phyloP scores from a whole-genome alignment of 192 early-diverging fungal genomes.

The Podila minutissima region DNA sequence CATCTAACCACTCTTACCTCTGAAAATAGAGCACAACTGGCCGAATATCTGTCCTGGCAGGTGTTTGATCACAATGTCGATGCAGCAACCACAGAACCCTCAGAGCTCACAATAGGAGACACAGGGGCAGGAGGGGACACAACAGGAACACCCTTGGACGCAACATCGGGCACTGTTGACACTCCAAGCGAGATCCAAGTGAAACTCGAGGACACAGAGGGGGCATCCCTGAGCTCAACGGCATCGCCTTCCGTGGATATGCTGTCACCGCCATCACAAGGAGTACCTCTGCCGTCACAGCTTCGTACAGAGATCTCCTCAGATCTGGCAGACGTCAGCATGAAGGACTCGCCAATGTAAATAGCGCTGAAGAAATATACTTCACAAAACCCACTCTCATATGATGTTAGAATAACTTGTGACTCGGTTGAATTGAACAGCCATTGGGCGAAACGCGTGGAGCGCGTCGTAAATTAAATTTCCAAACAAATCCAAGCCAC shows the following conservation, averaged over 20 bases:
- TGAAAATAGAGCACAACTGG: constrained; percentile 20
- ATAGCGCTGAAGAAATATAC: not conserved
- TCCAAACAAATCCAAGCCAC: too few species aligned
- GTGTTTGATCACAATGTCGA: constrained; percentile 21
- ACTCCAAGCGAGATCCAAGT: not conserved
- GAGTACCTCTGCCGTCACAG: not conserved
- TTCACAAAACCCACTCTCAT: too few species aligned
- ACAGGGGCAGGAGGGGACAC: not conserved
- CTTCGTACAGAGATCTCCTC: constrained; percentile 13
- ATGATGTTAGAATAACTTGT: too few species aligned
- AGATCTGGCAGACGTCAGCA: constrained; percentile 11
- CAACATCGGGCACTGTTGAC: not conserved
- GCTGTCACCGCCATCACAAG: constrained; percentile 7
- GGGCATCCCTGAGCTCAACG: not conserved
- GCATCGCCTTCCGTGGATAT: constrained; percentile 8
- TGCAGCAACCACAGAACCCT: not conserved
- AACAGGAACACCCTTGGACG: not conserved
- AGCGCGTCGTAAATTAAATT: too few species aligned
- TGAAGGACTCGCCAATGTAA: constrained; percentile 12
- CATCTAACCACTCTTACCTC: not conserved
- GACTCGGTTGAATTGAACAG: too few species aligned
- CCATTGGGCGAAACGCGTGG: too few species aligned
- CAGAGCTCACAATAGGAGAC: not conserved
- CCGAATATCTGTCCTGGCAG: constrained; percentile 29
- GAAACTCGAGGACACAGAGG: not conserved